These are phyloP conservation scores for Calonectria pseudoturangicola DNA, from an alignment of 2,329 filamentous ascomycete species.

Conservation along the genomic window DNA sequence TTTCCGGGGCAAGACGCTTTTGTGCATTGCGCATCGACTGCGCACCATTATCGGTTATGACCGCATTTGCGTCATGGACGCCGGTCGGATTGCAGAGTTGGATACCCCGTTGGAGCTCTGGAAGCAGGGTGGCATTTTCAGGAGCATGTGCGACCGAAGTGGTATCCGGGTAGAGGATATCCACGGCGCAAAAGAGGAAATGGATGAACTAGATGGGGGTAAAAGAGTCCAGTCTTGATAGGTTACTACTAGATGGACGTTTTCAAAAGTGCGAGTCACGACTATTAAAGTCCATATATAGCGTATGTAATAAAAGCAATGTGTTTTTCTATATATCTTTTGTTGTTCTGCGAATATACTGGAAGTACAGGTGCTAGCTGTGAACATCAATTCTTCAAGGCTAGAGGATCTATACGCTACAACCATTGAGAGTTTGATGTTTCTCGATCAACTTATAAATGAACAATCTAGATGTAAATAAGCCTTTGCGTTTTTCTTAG, in stretches of 20 bases:
- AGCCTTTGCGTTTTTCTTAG: no score
- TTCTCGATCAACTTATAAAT: no score
- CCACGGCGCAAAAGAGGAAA: constrained; percentile 62
- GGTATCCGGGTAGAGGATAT: constrained; percentile 80
- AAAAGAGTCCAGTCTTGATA: constrained; percentile 17
- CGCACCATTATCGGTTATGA: constrained; percentile 96
- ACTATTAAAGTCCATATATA: background rate
- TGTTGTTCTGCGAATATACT: background rate
- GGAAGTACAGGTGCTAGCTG: background rate
- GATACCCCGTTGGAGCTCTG: constrained; percentile 85
- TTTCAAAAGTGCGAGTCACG: constrained; percentile 12
- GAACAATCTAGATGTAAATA: no score
- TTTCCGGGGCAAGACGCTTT: constrained; percentile 89
- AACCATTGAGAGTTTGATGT: no score
- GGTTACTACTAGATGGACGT: background rate
- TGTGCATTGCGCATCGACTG: constrained; percentile 94
- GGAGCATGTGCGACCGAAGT: constrained; percentile 91
- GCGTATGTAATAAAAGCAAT: background rate
- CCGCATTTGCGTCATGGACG: constrained; percentile 97
- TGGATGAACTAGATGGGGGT: constrained; percentile 46
- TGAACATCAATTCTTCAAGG: background rate
- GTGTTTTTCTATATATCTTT: background rate
- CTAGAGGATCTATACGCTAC: no score
- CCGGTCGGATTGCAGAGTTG: constrained; percentile 89
- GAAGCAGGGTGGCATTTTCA: constrained; percentile 85